Conservation (phyloP, 768 basidiomycete genomes). For the Suillus brevipes region DNA sequence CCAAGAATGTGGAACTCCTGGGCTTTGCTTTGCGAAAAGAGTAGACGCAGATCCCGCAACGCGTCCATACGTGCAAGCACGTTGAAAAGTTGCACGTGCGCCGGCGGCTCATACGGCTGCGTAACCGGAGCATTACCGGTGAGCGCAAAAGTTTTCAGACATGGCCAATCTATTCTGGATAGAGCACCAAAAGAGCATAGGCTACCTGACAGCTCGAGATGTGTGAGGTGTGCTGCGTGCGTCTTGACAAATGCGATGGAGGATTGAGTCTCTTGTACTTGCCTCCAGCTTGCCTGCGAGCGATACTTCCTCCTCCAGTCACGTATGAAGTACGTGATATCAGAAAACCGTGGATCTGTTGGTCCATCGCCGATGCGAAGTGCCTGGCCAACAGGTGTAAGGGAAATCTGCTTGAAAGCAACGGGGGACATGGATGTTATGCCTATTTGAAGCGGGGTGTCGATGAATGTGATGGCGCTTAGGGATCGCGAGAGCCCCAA, state of each 20-base stretch:
- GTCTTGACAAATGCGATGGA: constrained; percentile 31
- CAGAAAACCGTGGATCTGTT: constrained; percentile 32
- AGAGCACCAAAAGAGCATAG: constrained; percentile 28
- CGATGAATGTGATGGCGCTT: constrained; percentile 28
- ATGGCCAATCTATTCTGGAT: constrained; percentile 33
- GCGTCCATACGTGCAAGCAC: constrained; percentile 32
- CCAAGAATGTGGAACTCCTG: constrained; percentile 32
- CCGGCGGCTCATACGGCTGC: constrained; percentile 12
- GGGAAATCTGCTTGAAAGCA: constrained; percentile 26
- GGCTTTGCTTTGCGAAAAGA: constrained; percentile 31
- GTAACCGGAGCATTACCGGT: constrained; percentile 31
- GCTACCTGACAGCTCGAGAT: constrained; percentile 34
- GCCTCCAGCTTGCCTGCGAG: constrained; percentile 30
- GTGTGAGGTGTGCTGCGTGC: constrained; percentile 30
- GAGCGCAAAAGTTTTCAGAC: constrained; percentile 29
- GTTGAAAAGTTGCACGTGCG: constrained; percentile 28
- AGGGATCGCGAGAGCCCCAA: constrained; percentile 30
- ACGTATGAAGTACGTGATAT: constrained; percentile 35
- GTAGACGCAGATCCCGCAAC: constrained; percentile 31
- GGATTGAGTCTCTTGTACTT: constrained; percentile 30
- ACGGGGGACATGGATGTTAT: constrained; percentile 31
- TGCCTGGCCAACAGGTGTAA: constrained; percentile 35
- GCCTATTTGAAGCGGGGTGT: constrained; percentile 38
- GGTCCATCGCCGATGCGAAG: constrained; percentile 36
- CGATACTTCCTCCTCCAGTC: constrained; percentile 39